phyloP scores from a whole-genome alignment of 345 rosid species.

The Anastatica hierochuntica region DNA sequence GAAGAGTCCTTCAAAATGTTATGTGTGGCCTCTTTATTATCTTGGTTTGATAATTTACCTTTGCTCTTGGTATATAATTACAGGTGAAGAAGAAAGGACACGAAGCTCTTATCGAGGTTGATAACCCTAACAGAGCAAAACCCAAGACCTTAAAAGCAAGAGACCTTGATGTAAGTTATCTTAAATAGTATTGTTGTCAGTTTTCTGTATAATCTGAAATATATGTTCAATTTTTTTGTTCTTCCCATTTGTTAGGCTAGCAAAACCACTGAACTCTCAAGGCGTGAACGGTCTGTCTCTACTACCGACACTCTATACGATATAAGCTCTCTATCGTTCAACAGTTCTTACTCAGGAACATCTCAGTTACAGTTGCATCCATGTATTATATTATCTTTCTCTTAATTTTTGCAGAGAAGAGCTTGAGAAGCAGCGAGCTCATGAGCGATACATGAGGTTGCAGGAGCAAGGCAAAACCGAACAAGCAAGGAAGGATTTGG shows the following conservation, averaged over 20 bases:
- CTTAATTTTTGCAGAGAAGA: conserved; percentile 52
- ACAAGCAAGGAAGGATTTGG: conserved; percentile 89
- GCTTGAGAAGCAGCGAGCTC: conserved; percentile 90
- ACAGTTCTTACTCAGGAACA: too few species aligned
- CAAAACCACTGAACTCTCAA: conserved; percentile 82
- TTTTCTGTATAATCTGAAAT: too few species aligned
- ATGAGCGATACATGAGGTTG: conserved; percentile 92
- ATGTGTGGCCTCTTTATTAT: neutral
- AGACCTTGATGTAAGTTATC: conserved; percentile 59
- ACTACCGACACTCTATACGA: neutral
- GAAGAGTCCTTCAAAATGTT: neutral
- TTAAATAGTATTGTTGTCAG: too few species aligned
- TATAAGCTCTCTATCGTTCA: neutral
- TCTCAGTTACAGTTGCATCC: neutral
- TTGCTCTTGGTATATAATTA: neutral
- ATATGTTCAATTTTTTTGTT: neutral
- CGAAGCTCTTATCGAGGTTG: conserved; percentile 69
- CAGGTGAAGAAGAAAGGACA: conserved; percentile 74
- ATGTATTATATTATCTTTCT: neutral
- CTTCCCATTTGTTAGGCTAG: conserved; percentile 33
- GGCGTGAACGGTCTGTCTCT: conserved; percentile 79
- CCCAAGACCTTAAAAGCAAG: conserved; percentile 57
- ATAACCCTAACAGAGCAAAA: conserved; percentile 74
- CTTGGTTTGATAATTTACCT: neutral
- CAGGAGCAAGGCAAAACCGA: conserved; percentile 99